Conservation (phyloP, 305 asterid genomes). For the Solanum chacoense region DNA sequence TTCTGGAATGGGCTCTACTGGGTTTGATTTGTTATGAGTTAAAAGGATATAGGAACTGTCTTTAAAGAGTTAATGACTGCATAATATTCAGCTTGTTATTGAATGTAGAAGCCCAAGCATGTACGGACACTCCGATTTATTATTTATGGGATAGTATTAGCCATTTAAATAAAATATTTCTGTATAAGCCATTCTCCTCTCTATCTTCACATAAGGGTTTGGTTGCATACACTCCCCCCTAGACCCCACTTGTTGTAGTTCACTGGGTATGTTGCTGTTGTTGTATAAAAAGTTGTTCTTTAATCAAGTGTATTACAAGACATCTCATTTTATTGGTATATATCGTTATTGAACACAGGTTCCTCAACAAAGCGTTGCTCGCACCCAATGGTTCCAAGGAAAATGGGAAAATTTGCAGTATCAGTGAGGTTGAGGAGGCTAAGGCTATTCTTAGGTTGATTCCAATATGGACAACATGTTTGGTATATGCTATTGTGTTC, state of each 20-base stretch:
- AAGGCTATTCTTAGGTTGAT: constrained; percentile 21
- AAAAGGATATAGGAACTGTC: neutral
- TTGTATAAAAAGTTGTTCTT: neutral
- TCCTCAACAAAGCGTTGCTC: constrained; percentile 17
- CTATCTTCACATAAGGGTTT: neutral
- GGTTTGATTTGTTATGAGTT: neutral
- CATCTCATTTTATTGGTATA: neutral
- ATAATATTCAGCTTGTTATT: neutral
- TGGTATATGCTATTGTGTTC: constrained; percentile 20
- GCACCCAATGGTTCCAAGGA: constrained; percentile 5
- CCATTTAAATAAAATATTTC: neutral
- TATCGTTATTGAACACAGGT: constrained; percentile 1
- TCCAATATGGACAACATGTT: constrained; percentile 25
- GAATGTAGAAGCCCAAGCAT: neutral
- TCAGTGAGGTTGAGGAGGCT: constrained; percentile 15
- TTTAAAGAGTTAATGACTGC: neutral
- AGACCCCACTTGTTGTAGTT: neutral
- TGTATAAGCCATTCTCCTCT: neutral
- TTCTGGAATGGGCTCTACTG: neutral
- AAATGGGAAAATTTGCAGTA: neutral
- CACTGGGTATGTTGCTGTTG: neutral
- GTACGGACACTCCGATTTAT: neutral
- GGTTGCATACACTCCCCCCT: neutral
- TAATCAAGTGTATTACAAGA: neutral
- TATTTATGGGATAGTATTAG: neutral